phyloP scores from a whole-genome alignment of 2,329 filamentous ascomycete genomes.

The Harringtonia lauricola region DNA sequence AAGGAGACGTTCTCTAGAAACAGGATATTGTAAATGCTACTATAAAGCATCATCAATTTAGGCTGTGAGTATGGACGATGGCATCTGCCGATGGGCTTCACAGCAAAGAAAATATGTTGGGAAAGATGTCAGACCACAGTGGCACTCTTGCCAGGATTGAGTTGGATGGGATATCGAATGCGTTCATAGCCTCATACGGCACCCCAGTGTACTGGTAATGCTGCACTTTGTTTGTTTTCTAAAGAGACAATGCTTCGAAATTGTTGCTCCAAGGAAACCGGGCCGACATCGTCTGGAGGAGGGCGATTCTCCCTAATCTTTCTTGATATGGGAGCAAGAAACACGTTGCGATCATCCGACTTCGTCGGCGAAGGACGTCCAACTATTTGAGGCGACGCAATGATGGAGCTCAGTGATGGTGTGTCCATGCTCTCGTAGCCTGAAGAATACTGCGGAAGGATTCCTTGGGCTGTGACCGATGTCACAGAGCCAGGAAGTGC shows the following conservation, averaged over 20 bases:
- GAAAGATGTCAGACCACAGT: neutral
- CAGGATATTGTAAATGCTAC: neutral
- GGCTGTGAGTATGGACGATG: neutral
- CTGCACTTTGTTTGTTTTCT: slow-evolving; percentile 8
- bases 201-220: slow-evolving; percentile 7
- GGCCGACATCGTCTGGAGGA: slow-evolving; percentile 16
- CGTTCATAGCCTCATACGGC: too few species aligned
- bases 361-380: slow-evolving; percentile 8
- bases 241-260: slow-evolving; percentile 9
- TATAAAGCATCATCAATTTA: neutral
- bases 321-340: slow-evolving; percentile 17
- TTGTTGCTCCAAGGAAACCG: slow-evolving; percentile 19
- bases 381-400: slow-evolving; percentile 8
- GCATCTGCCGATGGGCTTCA: neutral
- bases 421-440: slow-evolving; percentile 10
- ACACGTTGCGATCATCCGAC: slow-evolving; percentile 9
- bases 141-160: neutral
- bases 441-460: slow-evolving; percentile 22
- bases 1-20: too few species aligned
- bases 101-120: neutral
- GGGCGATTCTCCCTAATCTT: slow-evolving; percentile 33
- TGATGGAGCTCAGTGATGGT: slow-evolving; percentile 7
- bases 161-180: neutral
- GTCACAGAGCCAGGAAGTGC: slow-evolving; percentile 30
- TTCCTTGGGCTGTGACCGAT: slow-evolving; percentile 39